Conservation (phyloP, 345 rosid genomes). For the Murraya paniculata region DNA sequence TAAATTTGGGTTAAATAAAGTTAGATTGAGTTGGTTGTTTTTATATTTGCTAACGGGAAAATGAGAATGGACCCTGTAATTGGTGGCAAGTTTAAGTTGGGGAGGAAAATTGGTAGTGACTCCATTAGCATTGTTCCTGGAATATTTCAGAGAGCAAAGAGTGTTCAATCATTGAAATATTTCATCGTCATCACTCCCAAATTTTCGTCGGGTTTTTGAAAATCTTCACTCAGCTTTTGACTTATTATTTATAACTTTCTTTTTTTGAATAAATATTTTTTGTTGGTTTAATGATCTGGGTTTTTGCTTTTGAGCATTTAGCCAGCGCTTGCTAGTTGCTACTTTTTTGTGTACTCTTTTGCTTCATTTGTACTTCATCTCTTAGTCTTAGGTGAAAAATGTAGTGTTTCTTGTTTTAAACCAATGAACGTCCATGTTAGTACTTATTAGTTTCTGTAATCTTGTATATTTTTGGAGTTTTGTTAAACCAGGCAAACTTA, state of each 20-base stretch:
- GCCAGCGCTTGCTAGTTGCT: not conserved
- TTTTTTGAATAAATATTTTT: no score
- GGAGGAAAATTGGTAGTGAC: no score
- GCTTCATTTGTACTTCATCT: conserved; percentile 24
- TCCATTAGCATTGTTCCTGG: no score
- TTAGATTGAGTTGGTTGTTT: no score
- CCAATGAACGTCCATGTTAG: not conserved
- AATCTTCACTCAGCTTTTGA: conserved; percentile 20
- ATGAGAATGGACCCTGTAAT: no score
- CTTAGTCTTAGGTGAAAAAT: conserved; percentile 4
- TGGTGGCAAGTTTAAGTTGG: no score
- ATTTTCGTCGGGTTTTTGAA: conserved; percentile 14
- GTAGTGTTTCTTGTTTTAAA: not conserved
- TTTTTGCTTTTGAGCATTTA: not conserved
- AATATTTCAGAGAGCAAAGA: conserved; percentile 27
- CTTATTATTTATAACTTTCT: conserved; percentile 5
- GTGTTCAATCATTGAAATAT: conserved; percentile 42
- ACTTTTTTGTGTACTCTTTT: not conserved
- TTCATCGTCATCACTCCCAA: not conserved
- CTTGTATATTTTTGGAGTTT: not conserved
- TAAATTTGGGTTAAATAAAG: no score
- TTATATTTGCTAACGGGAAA: no score
- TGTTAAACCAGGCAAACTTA: not conserved
- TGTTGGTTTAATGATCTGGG: not conserved
- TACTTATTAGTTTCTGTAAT: not conserved